A percentile compares a stretch with the other conserved stretches of the same genome.
Evolutionary conservation across 371 early-diverging fungal genomes (phyloP).

Genomic region (Capillidium heterosporum): DNA sequence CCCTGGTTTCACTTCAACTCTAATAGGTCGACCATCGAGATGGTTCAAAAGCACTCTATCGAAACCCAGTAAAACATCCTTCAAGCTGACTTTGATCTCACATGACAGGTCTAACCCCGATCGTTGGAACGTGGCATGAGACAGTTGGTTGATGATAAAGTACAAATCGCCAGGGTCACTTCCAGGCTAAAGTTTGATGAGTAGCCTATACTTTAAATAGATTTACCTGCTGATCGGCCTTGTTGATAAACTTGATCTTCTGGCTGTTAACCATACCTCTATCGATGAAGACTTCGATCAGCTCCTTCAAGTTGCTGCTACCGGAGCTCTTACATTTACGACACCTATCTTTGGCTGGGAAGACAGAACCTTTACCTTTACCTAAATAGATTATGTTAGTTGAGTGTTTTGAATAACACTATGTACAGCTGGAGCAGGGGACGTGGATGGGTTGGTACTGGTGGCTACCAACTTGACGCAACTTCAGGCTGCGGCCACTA

Average conservation of each 20-base stretch:
- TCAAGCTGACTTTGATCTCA: constrained; percentile 36
- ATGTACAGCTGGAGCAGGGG: constrained; percentile 65
- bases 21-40: constrained; percentile 46
- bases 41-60: constrained; percentile 16
- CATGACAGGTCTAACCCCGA: constrained; percentile 36
- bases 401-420: not conserved
- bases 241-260: constrained; percentile 45
- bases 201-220: constrained; percentile 14
- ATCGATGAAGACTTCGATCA: constrained; percentile 43
- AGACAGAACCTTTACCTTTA: constrained; percentile 45
- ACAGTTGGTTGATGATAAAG: constrained; percentile 51
- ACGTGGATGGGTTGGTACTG: constrained; percentile 96
- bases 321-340: constrained; percentile 50
- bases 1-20: constrained; percentile 32
- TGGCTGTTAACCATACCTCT: constrained; percentile 73
- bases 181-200: constrained; percentile 14
- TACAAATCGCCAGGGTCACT: constrained; percentile 40
- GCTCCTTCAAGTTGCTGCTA: constrained; percentile 50
- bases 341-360: constrained; percentile 49
- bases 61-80: constrained; percentile 41
- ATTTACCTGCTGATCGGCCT: constrained; percentile 49
- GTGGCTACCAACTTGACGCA: constrained; percentile 82
- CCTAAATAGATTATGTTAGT: constrained; percentile 1
- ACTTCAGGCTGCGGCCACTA: constrained; percentile 47
- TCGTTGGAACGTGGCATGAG: constrained; percentile 44